Evolutionary conservation across 1,284 basidiomycete genomes (phyloP).

Genomic region (Puccinia triticina): DNA sequence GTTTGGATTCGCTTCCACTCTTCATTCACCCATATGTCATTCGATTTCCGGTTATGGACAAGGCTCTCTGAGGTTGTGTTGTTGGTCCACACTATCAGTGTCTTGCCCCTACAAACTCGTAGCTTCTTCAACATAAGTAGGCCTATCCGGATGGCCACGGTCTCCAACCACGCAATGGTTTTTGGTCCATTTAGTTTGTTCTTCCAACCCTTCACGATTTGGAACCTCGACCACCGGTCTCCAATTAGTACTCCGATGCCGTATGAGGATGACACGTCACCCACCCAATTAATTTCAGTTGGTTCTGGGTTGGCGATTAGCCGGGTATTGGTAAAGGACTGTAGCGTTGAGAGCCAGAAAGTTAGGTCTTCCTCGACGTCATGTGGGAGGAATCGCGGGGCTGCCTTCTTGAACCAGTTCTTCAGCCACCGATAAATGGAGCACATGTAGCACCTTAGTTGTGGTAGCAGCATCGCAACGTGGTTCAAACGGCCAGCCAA

Average conservation of each 20-base stretch:
- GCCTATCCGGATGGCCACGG: background rate
- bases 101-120: background rate
- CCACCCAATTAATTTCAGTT: background rate
- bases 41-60: background rate
- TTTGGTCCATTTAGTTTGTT: no score
- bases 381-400: background rate
- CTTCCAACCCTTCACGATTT: background rate
- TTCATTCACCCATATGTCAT: background rate
- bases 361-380: no score
- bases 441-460: background rate
- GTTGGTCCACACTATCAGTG: constrained; percentile 10
- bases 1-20: constrained; percentile 25
- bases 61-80: background rate
- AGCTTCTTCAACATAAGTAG: background rate
- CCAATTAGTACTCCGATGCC: background rate
- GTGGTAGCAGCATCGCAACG: background rate
- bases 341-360: background rate
- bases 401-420: background rate
- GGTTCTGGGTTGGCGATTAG: background rate
- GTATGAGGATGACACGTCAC: background rate
- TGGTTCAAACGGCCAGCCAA: background rate
- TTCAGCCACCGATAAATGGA: background rate
- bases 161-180: background rate
- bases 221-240: background rate
- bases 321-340: background rate